A percentile compares a stretch with the other conserved stretches of the same genome.
phyloP scores from a whole-genome alignment of 257 asterid genomes.

The Solanum tacnaense region DNA sequence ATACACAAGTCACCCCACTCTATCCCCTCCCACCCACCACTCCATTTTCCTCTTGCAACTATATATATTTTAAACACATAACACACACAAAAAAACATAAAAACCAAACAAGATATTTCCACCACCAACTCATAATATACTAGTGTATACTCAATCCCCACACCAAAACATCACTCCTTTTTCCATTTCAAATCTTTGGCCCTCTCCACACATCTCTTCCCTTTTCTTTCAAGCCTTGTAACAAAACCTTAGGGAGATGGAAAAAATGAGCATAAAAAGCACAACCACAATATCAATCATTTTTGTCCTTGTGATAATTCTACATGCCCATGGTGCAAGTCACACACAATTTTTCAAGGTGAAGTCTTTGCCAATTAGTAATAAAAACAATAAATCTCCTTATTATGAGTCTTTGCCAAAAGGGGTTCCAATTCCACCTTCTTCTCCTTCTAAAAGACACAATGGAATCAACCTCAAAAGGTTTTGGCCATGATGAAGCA shows the following conservation, averaged over 20 bases:
- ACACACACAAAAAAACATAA: background rate
- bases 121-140: background rate
- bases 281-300: conserved; percentile 11
- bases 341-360: conserved; percentile 40
- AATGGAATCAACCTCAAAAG: conserved; percentile 35
- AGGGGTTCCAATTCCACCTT: conserved; percentile 73
- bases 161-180: background rate
- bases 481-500: background rate
- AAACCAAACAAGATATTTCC: background rate
- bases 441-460: conserved; percentile 60
- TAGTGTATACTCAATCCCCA: background rate
- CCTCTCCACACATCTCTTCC: background rate
- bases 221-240: background rate
- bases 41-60: background rate
- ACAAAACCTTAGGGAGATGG: background rate
- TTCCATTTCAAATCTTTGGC: background rate
- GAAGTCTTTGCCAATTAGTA: conserved; percentile 11
- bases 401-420: conserved; percentile 40
- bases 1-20: conserved; percentile 42
- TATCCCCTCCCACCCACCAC: background rate
- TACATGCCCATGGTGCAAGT: conserved; percentile 27
- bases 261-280: conserved; percentile 21
- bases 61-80: background rate
- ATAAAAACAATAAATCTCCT: background rate
- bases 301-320: conserved; percentile 6